Base-by-base conservation (phyloP, 495 filamentous ascomycete genomes). In the Penicillium riverlandense region DNA sequence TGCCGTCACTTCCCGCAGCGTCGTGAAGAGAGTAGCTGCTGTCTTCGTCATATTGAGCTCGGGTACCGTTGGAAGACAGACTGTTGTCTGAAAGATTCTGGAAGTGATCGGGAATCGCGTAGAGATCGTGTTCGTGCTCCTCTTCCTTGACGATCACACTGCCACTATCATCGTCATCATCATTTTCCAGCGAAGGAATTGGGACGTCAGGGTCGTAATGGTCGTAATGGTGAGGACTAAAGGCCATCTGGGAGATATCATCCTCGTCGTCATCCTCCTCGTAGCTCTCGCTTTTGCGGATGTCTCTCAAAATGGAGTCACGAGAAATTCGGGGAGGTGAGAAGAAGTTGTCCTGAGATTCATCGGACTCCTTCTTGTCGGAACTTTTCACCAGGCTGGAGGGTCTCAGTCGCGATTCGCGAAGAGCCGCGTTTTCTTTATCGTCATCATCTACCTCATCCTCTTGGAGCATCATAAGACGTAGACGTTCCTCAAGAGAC, bases 291-390 rank as follows among this genome's bases (percentile, higher is more conserved):
- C 83, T 78, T 35, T 84, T 83, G 52, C 90, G 89, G 15, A 97
- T 82, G 44, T 89, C 89, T 11, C 88, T 80, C 38, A 96, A 66
- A 44, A 97, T 97, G 0, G 90, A 95, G 57, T 96, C 92, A 14
- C 92, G 78, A 30, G 92, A 96, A 55, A 96, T 91, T 27, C 82
- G 84, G 11, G 86, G 86, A 29, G 83, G 78, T 11, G 61, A 60
- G 36, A 65, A 66, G 7, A 59, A 35, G 31, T 59, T 53, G 1
- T 53, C 43, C 29, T 50, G 48, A 8, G 27, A 9, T 7, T 29
- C 38, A 7, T 49, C 40, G 10, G 35, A 11, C 7, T 31, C 31
- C 8, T 33, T 12, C 1, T 34, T 34, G 32, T 34, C 10, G 10
- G 6, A 34, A 11, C 5, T 7, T 12, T 34, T 34, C 9, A 8